Evolutionary conservation across 148 eudicot species (phyloP).

Genomic region (Rhododendron henanense): DNA sequence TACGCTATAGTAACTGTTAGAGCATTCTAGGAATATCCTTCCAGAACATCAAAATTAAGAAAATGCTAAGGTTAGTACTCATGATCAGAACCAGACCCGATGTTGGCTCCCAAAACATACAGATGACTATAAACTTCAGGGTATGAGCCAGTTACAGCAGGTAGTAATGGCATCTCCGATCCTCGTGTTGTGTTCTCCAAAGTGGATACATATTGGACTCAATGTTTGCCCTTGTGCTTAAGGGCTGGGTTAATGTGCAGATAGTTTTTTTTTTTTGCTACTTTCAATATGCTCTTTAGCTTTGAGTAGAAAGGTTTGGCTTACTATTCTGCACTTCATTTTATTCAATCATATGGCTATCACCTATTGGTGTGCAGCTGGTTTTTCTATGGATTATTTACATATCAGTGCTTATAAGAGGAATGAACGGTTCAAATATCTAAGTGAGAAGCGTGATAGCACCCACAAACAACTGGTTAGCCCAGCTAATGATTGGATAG

Average conservation of each 20-base stretch:
- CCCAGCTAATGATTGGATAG: neutral
- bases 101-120: neutral
- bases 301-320: neutral
- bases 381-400: neutral
- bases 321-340: neutral
- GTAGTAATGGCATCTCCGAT: conserved; percentile 15
- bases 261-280: neutral
- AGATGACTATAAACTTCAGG: neutral
- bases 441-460: too few relatives aligned
- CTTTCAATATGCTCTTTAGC: neutral
- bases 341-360: neutral
- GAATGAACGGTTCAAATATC: too few relatives aligned
- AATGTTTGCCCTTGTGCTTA: conserved; percentile 28
- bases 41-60: neutral
- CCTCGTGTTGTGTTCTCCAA: conserved; percentile 9
- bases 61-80: neutral
- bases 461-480: neutral
- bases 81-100: neutral
- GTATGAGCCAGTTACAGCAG: neutral
- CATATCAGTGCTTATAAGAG: too few relatives aligned
- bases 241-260: conserved; percentile 29
- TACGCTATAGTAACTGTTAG: neutral
- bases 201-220: conserved; percentile 14
- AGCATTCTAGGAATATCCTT: neutral
- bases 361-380: neutral